Evolutionary conservation across 2,329 filamentous ascomycete genomes (phyloP).

Genomic region (Colletotrichum noveboracense): DNA sequence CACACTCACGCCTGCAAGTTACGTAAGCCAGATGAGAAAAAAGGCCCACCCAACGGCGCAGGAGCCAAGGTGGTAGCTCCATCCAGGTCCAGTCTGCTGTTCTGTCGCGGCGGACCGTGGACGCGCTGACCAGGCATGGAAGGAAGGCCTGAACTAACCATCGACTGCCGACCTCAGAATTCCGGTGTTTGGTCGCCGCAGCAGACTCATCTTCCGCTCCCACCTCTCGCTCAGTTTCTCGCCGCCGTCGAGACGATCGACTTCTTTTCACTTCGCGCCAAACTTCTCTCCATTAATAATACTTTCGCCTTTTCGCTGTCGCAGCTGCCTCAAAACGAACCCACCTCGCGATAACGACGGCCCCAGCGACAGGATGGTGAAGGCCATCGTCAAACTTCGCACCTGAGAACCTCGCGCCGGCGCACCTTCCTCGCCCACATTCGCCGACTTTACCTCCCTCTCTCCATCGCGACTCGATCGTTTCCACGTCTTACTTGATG

Average conservation of each 20-base stretch:
- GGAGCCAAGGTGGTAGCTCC: slow-evolving; percentile 16
- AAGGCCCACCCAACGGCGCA: slow-evolving; percentile 1
- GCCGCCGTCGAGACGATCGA: background rate
- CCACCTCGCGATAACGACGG: background rate
- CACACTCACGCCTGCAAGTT: background rate
- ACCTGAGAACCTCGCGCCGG: slow-evolving; percentile 20
- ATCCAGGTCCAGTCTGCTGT: slow-evolving; percentile 2
- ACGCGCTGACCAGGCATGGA: slow-evolving; percentile 13
- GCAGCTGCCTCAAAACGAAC: background rate
- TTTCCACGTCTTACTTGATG: background rate
- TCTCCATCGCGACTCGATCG: background rate
- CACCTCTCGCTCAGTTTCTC: background rate
- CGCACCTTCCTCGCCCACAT: slow-evolving; percentile 6
- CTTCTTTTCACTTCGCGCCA: background rate
- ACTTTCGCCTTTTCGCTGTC: background rate
- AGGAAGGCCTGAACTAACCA: slow-evolving; percentile 11
- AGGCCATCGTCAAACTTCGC: slow-evolving; percentile 1
- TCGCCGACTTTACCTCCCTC: background rate
- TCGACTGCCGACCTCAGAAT: slow-evolving; percentile 11
- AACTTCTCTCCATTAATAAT: background rate
- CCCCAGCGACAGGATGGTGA: slow-evolving; percentile 18
- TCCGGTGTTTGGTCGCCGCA: slow-evolving; percentile 10
- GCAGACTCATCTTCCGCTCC: background rate
- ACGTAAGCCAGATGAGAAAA: background rate
- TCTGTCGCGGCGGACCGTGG: slow-evolving; percentile 18